These are phyloP conservation scores for Sphagnum contortum DNA, from an alignment of 225 moss, liverwort and hornwort genomes.

Conservation along the genomic window DNA sequence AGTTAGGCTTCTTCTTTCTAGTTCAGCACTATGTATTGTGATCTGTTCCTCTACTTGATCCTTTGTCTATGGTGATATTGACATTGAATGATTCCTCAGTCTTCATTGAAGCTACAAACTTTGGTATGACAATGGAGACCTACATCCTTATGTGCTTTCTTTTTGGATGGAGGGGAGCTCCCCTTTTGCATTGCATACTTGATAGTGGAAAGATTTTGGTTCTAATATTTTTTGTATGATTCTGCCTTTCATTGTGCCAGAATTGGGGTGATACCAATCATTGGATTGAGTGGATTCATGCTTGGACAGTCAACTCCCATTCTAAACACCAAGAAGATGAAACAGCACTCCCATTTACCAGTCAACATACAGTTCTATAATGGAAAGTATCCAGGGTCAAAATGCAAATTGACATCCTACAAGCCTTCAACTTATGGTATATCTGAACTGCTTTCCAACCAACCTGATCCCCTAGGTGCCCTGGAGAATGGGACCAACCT, in stretches of 20 bases:
- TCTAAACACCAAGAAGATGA: conserved; percentile 15
- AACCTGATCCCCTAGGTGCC: conserved; percentile 13
- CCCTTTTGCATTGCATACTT: too few relatives aligned
- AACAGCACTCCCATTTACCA: conserved; percentile 11
- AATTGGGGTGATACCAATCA: conserved; percentile 34
- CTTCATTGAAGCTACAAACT: too few relatives aligned
- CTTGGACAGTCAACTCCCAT: conserved; percentile 23
- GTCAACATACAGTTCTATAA: conserved; percentile 21
- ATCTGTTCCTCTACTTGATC: neutral
- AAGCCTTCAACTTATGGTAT: conserved; percentile 8
- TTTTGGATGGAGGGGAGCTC: too few relatives aligned
- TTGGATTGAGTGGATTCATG: conserved; percentile 33
- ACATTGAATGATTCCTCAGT: too few relatives aligned
- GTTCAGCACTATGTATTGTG: neutral
- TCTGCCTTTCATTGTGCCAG: conserved; percentile 7
- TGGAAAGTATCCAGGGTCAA: conserved; percentile 32
- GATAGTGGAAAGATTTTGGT: too few relatives aligned
- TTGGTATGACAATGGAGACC: too few relatives aligned
- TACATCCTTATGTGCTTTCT: too few relatives aligned
- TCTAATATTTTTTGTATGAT: too few relatives aligned
- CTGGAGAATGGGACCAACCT: conserved; percentile 3
- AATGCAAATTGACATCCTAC: conserved; percentile 16
- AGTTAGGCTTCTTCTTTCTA: neutral
- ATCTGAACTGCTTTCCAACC: conserved; percentile 15
- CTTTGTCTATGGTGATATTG: neutral